A percentile compares a stretch with the other conserved stretches of the same genome.
Conservation (phyloP, 192 early-diverging fungal species). For the Helicostylum pulchrum region DNA sequence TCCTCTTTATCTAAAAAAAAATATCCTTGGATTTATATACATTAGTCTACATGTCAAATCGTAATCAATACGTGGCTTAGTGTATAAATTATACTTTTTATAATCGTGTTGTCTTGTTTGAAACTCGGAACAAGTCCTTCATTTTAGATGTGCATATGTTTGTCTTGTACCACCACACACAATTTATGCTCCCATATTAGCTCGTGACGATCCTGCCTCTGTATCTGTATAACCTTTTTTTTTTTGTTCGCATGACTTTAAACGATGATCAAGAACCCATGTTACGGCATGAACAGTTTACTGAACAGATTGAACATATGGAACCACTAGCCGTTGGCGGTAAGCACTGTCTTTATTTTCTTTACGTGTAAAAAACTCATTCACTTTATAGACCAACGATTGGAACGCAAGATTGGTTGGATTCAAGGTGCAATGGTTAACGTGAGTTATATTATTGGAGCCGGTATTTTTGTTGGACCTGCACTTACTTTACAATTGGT, state of each 20-base stretch:
- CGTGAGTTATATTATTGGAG: constrained; percentile 32
- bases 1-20: constrained; percentile 1
- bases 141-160: no score
- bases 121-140: no score
- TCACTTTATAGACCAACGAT: constrained; percentile 23
- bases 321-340: constrained; percentile 33
- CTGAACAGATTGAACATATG: constrained; percentile 23
- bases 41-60: not conserved
- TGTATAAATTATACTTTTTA: no score
- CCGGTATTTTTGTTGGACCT: constrained; percentile 31
- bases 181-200: no score
- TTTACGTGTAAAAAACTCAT: not conserved
- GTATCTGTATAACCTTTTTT: no score
- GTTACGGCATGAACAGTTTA: not conserved
- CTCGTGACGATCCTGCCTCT: no score
- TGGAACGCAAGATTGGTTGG: constrained; percentile 28
- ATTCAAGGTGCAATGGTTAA: constrained; percentile 30
- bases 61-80: no score
- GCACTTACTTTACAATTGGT: constrained; percentile 22
- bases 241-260: no score
- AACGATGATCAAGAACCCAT: not conserved
- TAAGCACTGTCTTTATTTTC: not conserved
- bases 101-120: no score
- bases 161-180: no score
- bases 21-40: not conserved